A percentile compares a stretch with the other conserved stretches of the same genome.
Evolutionary conservation across 2,329 filamentous ascomycete genomes (phyloP).

Genomic region (Aureobasidium namibiae): DNA sequence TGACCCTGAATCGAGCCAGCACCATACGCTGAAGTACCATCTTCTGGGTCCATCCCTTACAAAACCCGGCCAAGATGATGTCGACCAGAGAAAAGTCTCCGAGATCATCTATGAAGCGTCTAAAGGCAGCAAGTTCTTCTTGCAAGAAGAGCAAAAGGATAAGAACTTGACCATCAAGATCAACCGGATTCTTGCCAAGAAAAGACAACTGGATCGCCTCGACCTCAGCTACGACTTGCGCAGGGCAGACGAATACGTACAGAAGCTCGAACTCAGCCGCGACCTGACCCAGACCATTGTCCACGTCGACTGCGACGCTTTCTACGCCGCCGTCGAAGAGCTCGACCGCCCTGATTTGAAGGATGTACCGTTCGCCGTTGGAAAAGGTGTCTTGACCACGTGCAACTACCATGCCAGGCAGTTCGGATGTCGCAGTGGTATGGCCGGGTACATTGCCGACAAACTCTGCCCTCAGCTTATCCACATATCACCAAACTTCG

Average conservation of each 20-base stretch:
- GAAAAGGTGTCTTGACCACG: conserved; percentile 60
- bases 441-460: conserved; percentile 92
- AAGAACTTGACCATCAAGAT: conserved; percentile 80
- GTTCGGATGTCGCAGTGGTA: conserved; percentile 85
- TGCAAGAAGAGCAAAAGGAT: conserved; percentile 77
- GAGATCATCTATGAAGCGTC: conserved; percentile 96
- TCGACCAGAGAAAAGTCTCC: conserved; percentile 91
- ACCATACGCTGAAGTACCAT: conserved; percentile 75
- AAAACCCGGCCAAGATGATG: conserved; percentile 84
- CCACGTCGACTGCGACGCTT: conserved; percentile 94
- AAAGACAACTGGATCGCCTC: conserved; percentile 63
- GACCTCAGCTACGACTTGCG: conserved; percentile 67
- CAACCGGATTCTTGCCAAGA: conserved; percentile 65
- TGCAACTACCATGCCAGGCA: conserved; percentile 86
- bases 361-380: conserved; percentile 83
- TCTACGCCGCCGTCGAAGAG: conserved; percentile 89
- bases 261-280: conserved; percentile 66
- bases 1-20: conserved; percentile 27
- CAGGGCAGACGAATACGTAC: conserved; percentile 71
- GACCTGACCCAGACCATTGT: conserved; percentile 80
- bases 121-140: conserved; percentile 94
- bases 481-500: conserved; percentile 74
- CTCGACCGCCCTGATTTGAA: conserved; percentile 69
- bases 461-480: conserved; percentile 85
- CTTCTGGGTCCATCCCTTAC: conserved; percentile 84